phyloP scores from a whole-genome alignment of 257 asterid species.

The Apocynum venetum region DNA sequence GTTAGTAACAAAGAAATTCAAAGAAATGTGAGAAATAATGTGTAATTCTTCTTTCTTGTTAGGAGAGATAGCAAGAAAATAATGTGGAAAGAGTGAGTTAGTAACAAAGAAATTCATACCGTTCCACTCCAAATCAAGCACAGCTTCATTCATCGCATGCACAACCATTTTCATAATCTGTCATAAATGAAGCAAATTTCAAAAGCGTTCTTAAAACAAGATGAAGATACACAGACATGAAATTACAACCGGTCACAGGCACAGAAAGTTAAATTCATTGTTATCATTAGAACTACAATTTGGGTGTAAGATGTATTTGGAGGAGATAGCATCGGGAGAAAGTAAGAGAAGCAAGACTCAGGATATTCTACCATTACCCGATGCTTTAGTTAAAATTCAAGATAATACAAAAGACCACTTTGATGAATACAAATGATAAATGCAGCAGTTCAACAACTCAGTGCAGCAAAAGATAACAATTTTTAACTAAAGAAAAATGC shows the following conservation, averaged over 20 bases:
- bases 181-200: conserved; percentile 12
- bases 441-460: background rate
- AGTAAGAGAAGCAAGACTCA: background rate
- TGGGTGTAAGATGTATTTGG: background rate
- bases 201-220: background rate
- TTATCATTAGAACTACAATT: background rate
- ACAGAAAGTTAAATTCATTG: background rate
- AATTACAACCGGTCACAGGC: background rate
- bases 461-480: background rate
- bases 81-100: background rate
- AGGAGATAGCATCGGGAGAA: background rate
- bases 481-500: too few relatives aligned
- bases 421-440: background rate
- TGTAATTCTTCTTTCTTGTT: too few relatives aligned
- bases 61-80: background rate
- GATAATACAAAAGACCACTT: background rate
- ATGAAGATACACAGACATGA: background rate
- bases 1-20: too few relatives aligned
- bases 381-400: background rate
- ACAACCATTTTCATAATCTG: conserved; percentile 76
- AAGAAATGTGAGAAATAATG: too few relatives aligned
- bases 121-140: conserved; percentile 26
- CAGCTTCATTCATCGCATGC: conserved; percentile 44
- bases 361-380: background rate
- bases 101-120: background rate